Percentiles rank a stretch among this genome's conserved stretches.
These are phyloP conservation scores for Capillidium heterosporum DNA, from an alignment of 371 early-diverging fungal genomes.

Conservation along the genomic window DNA sequence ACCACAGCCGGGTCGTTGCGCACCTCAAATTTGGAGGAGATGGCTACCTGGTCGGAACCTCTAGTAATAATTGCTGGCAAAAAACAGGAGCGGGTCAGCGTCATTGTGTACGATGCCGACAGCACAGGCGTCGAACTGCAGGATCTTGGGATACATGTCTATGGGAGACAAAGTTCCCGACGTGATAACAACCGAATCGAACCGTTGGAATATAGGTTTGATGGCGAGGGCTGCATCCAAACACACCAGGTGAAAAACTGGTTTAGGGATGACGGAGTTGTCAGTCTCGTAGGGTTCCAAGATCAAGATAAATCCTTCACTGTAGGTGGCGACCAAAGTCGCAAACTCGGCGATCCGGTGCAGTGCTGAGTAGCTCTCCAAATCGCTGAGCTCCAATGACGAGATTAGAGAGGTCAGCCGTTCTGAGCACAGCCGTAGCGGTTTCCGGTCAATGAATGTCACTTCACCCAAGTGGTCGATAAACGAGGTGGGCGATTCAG, in stretches of 20 bases:
- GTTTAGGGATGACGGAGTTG: slow-evolving; percentile 82
- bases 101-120: slow-evolving; percentile 83
- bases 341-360: slow-evolving; percentile 88
- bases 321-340: slow-evolving; percentile 89
- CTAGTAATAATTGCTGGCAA: slow-evolving; percentile 89
- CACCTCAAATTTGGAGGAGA: slow-evolving; percentile 94
- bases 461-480: slow-evolving; percentile 81
- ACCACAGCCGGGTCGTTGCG: slow-evolving; percentile 97
- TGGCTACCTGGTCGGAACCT: slow-evolving; percentile 93
- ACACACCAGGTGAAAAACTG: slow-evolving; percentile 86
- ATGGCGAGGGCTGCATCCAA: slow-evolving; percentile 97
- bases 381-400: slow-evolving; percentile 77
- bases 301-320: slow-evolving; percentile 75
- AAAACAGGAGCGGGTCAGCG: slow-evolving; percentile 85
- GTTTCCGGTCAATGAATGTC: slow-evolving; percentile 85
- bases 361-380: slow-evolving; percentile 72
- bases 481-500: slow-evolving; percentile 89
- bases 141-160: slow-evolving; percentile 97
- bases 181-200: slow-evolving; percentile 95
- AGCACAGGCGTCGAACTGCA: slow-evolving; percentile 77
- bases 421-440: slow-evolving; percentile 70
- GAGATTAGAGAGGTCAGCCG: slow-evolving; percentile 76
- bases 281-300: slow-evolving; percentile 97
- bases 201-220: slow-evolving; percentile 87
- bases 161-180: slow-evolving; percentile 98